Percentiles rank a stretch among this genome's conserved stretches.
phyloP scores from a whole-genome alignment of 257 asterid species.

The Solanum pennellii region DNA sequence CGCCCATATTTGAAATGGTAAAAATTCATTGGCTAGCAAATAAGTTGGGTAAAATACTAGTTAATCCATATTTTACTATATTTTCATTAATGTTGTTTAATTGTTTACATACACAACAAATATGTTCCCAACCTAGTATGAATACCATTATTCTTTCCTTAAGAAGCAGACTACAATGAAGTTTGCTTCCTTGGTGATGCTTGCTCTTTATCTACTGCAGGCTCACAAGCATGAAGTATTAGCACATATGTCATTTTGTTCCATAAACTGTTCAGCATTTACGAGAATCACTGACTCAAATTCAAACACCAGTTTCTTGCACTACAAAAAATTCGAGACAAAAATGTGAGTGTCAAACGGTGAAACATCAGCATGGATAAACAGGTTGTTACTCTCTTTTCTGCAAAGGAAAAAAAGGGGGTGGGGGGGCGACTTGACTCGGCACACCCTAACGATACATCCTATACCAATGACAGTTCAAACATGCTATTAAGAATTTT shows the following conservation, averaged over 20 bases:
- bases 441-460: background rate
- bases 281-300: conserved; percentile 61
- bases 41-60: no score
- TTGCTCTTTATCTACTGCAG: background rate
- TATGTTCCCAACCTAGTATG: background rate
- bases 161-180: background rate
- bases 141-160: background rate
- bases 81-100: background rate
- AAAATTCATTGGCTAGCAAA: no score
- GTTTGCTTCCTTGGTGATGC: background rate
- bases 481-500: background rate
- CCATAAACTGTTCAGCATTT: conserved; percentile 74
- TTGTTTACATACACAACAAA: background rate
- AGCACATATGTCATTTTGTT: conserved; percentile 49
- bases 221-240: conserved; percentile 36
- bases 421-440: background rate
- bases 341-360: background rate
- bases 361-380: background rate
- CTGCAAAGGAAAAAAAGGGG: background rate
- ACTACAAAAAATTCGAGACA: conserved; percentile 29
- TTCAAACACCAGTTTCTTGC: conserved; percentile 78
- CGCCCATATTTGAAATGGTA: no score
- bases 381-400: background rate
- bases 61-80: no score
- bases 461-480: background rate